Conservation (phyloP, 495 filamentous ascomycete genomes). For the Aspergillus indologenus region DNA sequence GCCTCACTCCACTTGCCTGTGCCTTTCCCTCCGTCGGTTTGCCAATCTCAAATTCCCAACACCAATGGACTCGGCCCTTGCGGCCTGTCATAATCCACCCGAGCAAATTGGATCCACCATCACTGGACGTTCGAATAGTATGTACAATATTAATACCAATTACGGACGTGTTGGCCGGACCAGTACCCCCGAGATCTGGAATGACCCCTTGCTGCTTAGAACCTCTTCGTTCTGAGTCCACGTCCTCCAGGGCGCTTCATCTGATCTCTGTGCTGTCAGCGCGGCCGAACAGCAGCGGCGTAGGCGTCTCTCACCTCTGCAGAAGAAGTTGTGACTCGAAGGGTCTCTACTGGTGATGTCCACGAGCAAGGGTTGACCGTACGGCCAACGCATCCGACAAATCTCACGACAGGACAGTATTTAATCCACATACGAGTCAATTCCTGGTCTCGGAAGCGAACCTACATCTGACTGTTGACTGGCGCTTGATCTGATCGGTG, state of each 20-base stretch:
- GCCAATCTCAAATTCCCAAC: slow-evolving; percentile 4
- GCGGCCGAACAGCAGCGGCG: neutral
- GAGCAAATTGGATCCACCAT: neutral
- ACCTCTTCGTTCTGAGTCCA: slow-evolving; percentile 1
- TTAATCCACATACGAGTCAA: too few species aligned
- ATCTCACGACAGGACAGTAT: neutral
- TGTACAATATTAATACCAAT: neutral
- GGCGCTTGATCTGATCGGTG: too few species aligned
- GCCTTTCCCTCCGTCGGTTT: slow-evolving; percentile 4
- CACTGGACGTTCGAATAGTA: neutral
- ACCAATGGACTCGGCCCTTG: slow-evolving; percentile 3
- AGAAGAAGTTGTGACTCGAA: neutral
- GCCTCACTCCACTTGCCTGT: slow-evolving; percentile 11
- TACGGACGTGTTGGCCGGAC: neutral
- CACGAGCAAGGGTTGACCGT: slow-evolving; percentile 1
- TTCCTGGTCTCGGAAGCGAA: too few species aligned
- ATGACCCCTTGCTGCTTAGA: slow-evolving; percentile 11
- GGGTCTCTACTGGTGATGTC: neutral
- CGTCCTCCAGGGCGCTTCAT: too few species aligned
- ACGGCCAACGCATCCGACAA: slow-evolving; percentile 1
- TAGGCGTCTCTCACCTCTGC: neutral
- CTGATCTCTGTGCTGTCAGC: neutral
- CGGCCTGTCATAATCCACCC: slow-evolving; percentile 7
- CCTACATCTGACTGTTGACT: too few species aligned
- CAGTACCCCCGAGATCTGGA: slow-evolving; percentile 4